Conservation (phyloP, 176 grass and related monocot species). For the Oryza officinalis region DNA sequence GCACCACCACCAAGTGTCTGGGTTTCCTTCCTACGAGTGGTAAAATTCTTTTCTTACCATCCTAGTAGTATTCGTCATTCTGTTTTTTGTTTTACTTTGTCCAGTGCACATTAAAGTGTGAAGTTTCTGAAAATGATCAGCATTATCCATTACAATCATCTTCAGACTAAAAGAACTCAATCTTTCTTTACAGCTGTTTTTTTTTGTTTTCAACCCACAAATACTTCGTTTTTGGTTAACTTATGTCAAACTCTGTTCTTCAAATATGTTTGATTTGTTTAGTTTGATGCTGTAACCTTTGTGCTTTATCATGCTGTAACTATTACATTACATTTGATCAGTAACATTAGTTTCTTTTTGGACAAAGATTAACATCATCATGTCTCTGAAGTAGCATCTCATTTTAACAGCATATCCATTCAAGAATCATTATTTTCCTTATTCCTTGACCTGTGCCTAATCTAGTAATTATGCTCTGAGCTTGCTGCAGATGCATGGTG, state of each 20-base stretch:
- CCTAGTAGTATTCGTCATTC: not conserved
- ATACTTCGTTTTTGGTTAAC: not conserved
- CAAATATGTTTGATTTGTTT: not conserved
- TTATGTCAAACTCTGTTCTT: not conserved
- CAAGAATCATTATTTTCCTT: not conserved
- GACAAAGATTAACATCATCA: not conserved
- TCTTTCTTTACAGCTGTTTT: not conserved
- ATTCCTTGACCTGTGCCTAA: not conserved
- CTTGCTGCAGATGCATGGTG: constrained; percentile 76
- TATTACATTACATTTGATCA: not conserved
- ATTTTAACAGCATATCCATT: not conserved
- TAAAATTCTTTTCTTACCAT: constrained; percentile 32
- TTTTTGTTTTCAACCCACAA: not conserved
- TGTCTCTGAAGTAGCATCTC: not conserved
- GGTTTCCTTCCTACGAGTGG: constrained; percentile 86
- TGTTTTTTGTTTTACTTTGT: constrained; percentile 7
- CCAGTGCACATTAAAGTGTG: not conserved
- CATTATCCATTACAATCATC: not conserved
- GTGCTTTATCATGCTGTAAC: not conserved
- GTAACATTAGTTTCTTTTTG: not conserved
- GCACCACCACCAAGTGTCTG: constrained; percentile 76
- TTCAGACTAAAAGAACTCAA: not conserved
- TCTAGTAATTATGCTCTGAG: not conserved
- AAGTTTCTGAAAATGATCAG: not conserved
- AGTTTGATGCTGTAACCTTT: not conserved